These are phyloP conservation scores for Lolium multiflorum DNA, from an alignment of 176 grass and related monocot species.

Conservation along the genomic window DNA sequence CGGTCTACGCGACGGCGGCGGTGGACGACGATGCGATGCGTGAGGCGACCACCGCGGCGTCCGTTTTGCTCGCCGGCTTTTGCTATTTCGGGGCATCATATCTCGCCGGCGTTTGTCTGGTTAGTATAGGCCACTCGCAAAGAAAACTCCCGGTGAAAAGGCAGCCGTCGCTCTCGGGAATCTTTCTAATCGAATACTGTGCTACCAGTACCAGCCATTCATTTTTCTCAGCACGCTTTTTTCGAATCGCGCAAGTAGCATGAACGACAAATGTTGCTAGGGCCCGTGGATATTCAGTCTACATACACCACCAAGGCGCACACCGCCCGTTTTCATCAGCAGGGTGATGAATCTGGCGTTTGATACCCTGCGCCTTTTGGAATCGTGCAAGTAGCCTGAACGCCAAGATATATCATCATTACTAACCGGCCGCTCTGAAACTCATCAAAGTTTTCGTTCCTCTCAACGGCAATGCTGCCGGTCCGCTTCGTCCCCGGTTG, in stretches of 20 bases:
- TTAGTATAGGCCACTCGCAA: no score
- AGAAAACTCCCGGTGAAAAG: not conserved
- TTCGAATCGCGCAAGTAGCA: no score
- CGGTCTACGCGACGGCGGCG: constrained; percentile 1
- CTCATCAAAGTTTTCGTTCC: no score
- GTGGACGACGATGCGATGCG: not conserved
- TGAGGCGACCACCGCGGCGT: not conserved
- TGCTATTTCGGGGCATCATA: constrained; percentile 16
- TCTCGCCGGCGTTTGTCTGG: no score
- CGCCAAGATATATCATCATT: no score
- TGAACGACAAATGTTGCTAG: no score
- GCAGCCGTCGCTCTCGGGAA: not conserved
- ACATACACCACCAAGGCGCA: no score
- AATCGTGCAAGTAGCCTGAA: not conserved
- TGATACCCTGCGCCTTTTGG: not conserved
- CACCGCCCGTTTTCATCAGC: not conserved
- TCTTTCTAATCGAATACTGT: not conserved
- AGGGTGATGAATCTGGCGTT: not conserved
- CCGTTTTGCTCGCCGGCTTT: not conserved
- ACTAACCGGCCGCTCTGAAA: no score
- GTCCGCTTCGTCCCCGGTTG: no score
- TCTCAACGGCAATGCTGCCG: no score
- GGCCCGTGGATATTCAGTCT: no score
- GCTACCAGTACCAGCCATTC: not conserved
- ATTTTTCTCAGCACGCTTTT: no score